Base-by-base conservation (phyloP, 805 yeast genomes). In the Starmera dryadoides region DNA sequence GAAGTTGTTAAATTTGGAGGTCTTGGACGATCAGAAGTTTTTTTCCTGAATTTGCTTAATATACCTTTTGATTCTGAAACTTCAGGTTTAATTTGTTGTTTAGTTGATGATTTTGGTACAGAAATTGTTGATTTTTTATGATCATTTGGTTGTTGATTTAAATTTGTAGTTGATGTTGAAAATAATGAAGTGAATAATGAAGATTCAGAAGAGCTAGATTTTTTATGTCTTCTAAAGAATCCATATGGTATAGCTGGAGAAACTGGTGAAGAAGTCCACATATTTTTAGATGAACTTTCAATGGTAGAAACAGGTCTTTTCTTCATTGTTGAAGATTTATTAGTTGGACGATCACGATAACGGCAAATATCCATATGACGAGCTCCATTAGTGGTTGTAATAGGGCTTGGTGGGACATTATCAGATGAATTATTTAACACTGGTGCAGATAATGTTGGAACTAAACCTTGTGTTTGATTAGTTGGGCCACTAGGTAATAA, bases 191-290 rank as follows among this genome's bases (percentile, higher is more conserved):
- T 66, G 41, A 68, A 56, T 2, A 67, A 40, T 0, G 78, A 68
- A 1, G 77, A 67, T 40, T 77, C 82, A 0, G 81, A 73, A 0
- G 85, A 78, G 36, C 71, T 73, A n/a, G 81, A 71, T 41, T 84
- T 71, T 35, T 73, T 69, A 49, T 80, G 86, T 44, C 79, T 72
- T 46, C 83, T 66, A 61, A 81, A 81, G 38, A 81, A 68, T 21
- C 73, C 72, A 30, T 62, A 51, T 3, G 49, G 39, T 0, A 52
- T 62, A 2, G 61, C 50, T 9, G 62, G 58, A 0, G 66, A 58
- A 0, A 63, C 58, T 2, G 69, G 67, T 4, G 70, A 62, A 14
- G 60, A 37, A 16, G 59, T 41, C 56, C 41, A 48, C 7, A 36
- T 23, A 8, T 20, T 37, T 36, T 45, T 47, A 4, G 52, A 42